phyloP scores from a whole-genome alignment of 2,329 filamentous ascomycete genomes.

The Colletotrichum sp. region DNA sequence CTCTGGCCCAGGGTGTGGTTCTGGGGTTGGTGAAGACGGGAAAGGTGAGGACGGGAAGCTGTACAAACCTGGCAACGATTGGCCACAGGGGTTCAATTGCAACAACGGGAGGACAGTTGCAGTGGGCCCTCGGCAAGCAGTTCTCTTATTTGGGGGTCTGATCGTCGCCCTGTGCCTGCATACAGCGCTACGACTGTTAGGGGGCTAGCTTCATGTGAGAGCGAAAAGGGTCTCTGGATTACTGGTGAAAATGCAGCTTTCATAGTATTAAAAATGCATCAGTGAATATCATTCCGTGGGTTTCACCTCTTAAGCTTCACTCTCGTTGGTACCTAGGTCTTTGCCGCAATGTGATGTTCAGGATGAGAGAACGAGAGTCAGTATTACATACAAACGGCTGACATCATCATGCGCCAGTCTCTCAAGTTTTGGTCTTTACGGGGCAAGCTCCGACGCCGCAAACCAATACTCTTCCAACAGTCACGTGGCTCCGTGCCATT shows the following conservation, averaged over 20 bases:
- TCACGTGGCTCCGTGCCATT: not conserved
- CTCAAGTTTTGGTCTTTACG: not conserved
- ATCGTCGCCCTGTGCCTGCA: not conserved
- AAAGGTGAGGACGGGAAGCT: not conserved
- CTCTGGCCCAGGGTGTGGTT: not conserved
- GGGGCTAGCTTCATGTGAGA: not conserved
- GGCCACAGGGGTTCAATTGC: not conserved
- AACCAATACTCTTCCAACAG: not conserved
- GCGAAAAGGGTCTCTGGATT: not conserved
- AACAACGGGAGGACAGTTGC: not conserved
- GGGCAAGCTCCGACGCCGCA: not conserved
- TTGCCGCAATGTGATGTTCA: not conserved
- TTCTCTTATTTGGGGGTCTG: not conserved
- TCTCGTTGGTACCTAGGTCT: not conserved
- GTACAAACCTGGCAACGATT: not conserved
- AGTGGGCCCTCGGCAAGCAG: not conserved
- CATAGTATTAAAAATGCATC: not conserved
- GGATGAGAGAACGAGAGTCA: not conserved
- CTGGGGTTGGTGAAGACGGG: not conserved
- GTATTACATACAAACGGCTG: rapidly evolving
- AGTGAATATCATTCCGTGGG: not conserved
- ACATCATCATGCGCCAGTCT: not conserved
- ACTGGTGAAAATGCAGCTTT: not conserved
- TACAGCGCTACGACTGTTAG: not conserved
- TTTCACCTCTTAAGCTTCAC: not conserved